A percentile compares a stretch with the other conserved stretches of the same genome.
These are phyloP conservation scores for Crithidia thermophila DNA, from an alignment of 208 protist genomes.

Conservation along the genomic window DNA sequence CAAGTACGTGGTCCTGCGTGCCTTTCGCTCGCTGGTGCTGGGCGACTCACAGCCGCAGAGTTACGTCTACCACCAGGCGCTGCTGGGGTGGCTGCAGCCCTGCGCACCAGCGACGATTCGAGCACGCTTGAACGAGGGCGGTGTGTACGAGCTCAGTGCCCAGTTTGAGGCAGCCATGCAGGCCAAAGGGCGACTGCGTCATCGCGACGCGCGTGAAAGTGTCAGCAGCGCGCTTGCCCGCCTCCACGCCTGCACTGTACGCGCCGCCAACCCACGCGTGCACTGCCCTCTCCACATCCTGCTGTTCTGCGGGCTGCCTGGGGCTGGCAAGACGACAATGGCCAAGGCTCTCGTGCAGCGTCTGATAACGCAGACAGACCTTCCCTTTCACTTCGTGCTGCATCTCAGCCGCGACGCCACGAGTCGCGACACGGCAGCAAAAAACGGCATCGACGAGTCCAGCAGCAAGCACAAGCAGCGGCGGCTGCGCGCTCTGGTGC, in stretches of 20 bases:
- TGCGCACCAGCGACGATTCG: neutral
- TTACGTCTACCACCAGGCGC: constrained; percentile 57
- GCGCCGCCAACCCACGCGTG: neutral
- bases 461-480: constrained; percentile 82
- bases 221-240: constrained; percentile 45
- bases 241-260: constrained; percentile 45
- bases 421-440: constrained; percentile 29
- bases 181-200: constrained; percentile 29
- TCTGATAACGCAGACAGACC: constrained; percentile 3
- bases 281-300: constrained; percentile 51
- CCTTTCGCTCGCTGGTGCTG: constrained; percentile 64
- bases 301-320: constrained; percentile 75
- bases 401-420: constrained; percentile 67
- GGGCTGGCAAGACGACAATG: constrained; percentile 68
- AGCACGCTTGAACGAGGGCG: constrained; percentile 27
- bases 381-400: constrained; percentile 47
- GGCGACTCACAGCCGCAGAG: constrained; percentile 53
- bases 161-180: constrained; percentile 45
- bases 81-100: constrained; percentile 52
- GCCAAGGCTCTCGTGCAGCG: constrained; percentile 21
- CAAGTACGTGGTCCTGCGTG: constrained; percentile 76
- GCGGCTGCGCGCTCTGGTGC: constrained; percentile 43
- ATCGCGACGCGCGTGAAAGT: constrained; percentile 40
- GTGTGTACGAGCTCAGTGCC: constrained; percentile 35
- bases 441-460: constrained; percentile 37